These are phyloP conservation scores for Echites panduratus DNA, from an alignment of 257 asterid genomes.

Conservation along the genomic window DNA sequence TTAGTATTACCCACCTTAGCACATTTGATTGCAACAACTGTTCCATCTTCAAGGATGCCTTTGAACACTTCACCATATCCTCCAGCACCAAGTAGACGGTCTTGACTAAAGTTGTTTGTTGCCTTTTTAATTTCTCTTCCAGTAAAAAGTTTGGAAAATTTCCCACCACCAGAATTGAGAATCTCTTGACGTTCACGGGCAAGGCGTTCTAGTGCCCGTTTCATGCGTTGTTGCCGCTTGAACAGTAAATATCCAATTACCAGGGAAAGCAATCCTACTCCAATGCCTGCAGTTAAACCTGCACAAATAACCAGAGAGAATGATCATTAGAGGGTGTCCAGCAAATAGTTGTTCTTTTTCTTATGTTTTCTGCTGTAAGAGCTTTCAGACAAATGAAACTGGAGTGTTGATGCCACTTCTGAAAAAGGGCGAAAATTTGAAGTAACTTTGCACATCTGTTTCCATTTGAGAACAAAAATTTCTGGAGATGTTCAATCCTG, in stretches of 20 bases:
- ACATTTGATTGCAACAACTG: constrained; percentile 71
- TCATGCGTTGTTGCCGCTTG: constrained; percentile 50
- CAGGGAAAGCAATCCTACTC: constrained; percentile 42
- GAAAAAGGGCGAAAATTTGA: no score
- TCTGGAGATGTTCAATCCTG: no score
- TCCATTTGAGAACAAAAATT: no score
- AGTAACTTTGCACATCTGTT: no score
- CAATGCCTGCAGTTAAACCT: constrained; percentile 60
- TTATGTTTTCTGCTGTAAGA: no score
- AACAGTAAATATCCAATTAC: constrained; percentile 37
- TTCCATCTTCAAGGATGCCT: constrained; percentile 68
- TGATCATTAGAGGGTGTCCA: not conserved
- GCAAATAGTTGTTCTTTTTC: no score
- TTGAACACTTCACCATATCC: constrained; percentile 88
- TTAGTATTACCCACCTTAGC: constrained; percentile 84
- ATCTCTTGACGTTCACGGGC: constrained; percentile 68
- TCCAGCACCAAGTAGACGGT: constrained; percentile 78
- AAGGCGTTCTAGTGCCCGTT: constrained; percentile 53
- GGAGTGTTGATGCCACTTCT: no score
- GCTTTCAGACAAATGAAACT: no score
- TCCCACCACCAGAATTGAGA: constrained; percentile 72
- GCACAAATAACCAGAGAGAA: constrained; percentile 10
- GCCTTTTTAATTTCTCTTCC: constrained; percentile 81
- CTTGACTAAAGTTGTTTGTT: constrained; percentile 64
- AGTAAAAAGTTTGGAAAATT: constrained; percentile 52